Base-by-base conservation (phyloP, 768 basidiomycete species). In the Ramaria rubella region DNA sequence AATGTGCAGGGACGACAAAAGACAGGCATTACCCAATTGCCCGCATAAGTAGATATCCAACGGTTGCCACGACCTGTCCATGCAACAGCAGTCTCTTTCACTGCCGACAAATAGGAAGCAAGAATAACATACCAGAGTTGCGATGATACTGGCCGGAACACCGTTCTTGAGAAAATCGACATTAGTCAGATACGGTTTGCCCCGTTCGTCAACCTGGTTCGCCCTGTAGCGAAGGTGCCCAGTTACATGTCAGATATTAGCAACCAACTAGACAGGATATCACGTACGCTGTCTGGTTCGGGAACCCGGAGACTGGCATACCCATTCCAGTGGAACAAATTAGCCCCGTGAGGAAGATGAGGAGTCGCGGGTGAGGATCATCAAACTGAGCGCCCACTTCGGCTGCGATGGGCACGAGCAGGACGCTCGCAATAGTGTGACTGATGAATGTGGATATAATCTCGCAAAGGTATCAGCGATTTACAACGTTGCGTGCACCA, bases 241-340 rank as follows among this genome's bases (percentile, higher is more conserved):
- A 42, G 34, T 45, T n/a, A n/a, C n/a, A n/a, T n/a, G n/a, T n/a
- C n/a, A n/a, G n/a, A n/a, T n/a, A n/a, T n/a, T n/a, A n/a, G n/a
- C n/a, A 27, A 58, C 52, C 17, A 44, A 50, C 59, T 33, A 38
- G 58, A 52, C 45, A 57, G 24, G 26, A 50, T 52, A 55, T 23
- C 1, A 81, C 88, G 64, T 70, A 94, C 94, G 93, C 92, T 49
- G 92, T 94, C 72, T 96, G 92, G 69, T 97, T 96, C 0, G 95
- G 95, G 77, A 98, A 99, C n/a, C 96, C 96, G 59, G 91, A 94
- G 36, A 98, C 94, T 2, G 95, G 94, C 81, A 98, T 90, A 11
- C 92, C 95, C 96, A 99, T 99, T 1, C 95, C 96, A 5, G 91
- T 77, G 3, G 92, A 94, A 67, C 95, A 97, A 50, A 96, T 87